Percentiles rank a stretch among this genome's conserved stretches.
Conservation (phyloP, 208 protist species). For the Entamoeba dispar region DNA sequence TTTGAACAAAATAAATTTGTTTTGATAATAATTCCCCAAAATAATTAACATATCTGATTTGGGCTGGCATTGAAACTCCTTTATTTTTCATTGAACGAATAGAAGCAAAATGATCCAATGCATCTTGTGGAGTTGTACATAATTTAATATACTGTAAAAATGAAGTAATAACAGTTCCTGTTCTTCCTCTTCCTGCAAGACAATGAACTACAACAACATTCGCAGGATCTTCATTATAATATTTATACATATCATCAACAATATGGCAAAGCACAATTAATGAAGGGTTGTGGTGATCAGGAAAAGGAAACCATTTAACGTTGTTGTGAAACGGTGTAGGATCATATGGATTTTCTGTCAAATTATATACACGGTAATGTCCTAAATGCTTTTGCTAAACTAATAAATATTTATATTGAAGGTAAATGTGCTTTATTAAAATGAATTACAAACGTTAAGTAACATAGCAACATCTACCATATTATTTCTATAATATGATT, state of each 20-base stretch:
- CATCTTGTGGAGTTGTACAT: not conserved
- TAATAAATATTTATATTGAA: too few species aligned
- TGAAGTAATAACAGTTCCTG: not conserved
- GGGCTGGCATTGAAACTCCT: slow-evolving; percentile 1
- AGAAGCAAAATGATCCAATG: not conserved
- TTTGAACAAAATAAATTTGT: not conserved
- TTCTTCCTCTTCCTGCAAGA: slow-evolving; percentile 16
- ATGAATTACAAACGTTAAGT: slow-evolving; percentile 27
- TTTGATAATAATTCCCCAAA: not conserved
- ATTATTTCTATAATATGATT: slow-evolving; percentile 70
- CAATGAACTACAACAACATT: slow-evolving; percentile 15
- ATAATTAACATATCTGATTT: slow-evolving; percentile 2
- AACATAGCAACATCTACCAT: slow-evolving; percentile 37
- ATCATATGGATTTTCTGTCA: slow-evolving; percentile 16
- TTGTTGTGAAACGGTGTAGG: not conserved
- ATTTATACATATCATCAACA: not conserved
- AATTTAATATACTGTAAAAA: not conserved
- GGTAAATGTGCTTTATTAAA: not conserved
- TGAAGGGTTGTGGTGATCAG: slow-evolving; percentile 11
- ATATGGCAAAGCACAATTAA: not conserved
- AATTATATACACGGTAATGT: slow-evolving; percentile 52
- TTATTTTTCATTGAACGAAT: not conserved
- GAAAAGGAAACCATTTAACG: slow-evolving; percentile 8
- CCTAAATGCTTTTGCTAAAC: slow-evolving; percentile 47
- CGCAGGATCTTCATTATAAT: not conserved